Evolutionary conservation across 805 yeast genomes (phyloP), one percentile per base, ranked within the genome.

Genomic region (Starmera dryadoides): DNA sequence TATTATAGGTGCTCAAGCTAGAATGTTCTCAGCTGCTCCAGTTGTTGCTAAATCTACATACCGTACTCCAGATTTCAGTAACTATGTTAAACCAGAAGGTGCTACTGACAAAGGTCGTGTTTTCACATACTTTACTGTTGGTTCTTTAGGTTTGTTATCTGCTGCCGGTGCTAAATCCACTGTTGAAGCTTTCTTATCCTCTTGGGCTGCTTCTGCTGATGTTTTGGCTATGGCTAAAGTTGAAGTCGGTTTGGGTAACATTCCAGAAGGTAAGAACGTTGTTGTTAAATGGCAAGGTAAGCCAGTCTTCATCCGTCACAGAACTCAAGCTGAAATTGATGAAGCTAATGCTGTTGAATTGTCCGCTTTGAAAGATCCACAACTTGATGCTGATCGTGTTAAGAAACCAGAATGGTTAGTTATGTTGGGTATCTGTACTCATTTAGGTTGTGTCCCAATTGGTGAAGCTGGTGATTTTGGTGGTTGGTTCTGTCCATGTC

Each of bases 401-500:
- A 74, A 86, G 71, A 84, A 83, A 67, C 98, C 99, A 52, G 93
- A 91, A 71, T 93, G 98, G 98, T 79, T 93, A 63, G 77, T 93
- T 66, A 93, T 93, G 99, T 69, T 93, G 71, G 99, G 99, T 73
- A 91, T 93, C 66, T 93, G 99, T 77, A 93, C 99, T 53, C 99
- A 93, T 68, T 81, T 93, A 76, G 99, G 99, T 68, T 93, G 99
- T 83, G 99, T 93, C 47, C 99, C 99, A 54, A 93, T 93, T 60
- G 99, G 99, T 65, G 98, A 93, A 74, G 82, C 97, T 52, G 99
- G 99, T 72, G 99, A 93, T 69, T 93, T 78, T 58, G 98, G 97
- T 66, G 99, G 99, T 66, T 93, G 99, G 99, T 93, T 93, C 91
- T 93, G 98, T 71, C 98, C 99, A 52, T 93, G 98, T 76, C 99